A percentile compares a stretch with the other conserved stretches of the same genome.
Evolutionary conservation across 441 rosid species (phyloP).

Genomic region (Macaranga tanarius): DNA sequence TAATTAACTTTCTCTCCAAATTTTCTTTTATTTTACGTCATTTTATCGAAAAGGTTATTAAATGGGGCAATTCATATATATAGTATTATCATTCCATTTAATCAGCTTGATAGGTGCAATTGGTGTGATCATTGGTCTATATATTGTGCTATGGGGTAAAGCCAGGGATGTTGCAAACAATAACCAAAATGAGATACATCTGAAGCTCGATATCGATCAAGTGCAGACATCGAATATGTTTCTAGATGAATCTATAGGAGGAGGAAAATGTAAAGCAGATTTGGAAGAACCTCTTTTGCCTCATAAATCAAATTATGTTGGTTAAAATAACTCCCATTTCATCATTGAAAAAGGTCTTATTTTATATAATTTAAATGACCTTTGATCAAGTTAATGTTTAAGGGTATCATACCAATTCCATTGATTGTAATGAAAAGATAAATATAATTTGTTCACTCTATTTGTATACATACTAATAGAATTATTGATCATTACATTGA

Average conservation of each 20-base stretch:
- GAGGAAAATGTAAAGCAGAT: conserved; percentile 12
- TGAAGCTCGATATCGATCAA: conserved; percentile 30
- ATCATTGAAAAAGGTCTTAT: too few relatives aligned
- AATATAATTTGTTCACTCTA: too few relatives aligned
- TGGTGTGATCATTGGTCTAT: conserved; percentile 62
- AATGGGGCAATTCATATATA: not conserved
- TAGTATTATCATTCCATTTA: not conserved
- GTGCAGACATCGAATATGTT: conserved; percentile 8
- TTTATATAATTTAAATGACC: too few relatives aligned
- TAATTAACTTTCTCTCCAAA: not conserved
- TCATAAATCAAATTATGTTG: conserved; percentile 3
- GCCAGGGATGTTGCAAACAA: conserved; percentile 38
- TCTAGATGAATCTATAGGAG: conserved; percentile 20
- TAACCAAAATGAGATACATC: conserved; percentile 19
- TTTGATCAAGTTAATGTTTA: too few relatives aligned
- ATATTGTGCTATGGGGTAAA: conserved; percentile 76
- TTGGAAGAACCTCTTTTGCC: conserved; percentile 43
- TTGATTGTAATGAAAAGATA: too few relatives aligned
- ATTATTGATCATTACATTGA: too few relatives aligned
- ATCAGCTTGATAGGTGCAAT: conserved; percentile 59
- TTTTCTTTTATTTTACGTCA: not conserved
- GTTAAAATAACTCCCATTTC: too few relatives aligned
- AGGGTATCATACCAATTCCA: too few relatives aligned
- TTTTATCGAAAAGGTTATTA: too few relatives aligned
- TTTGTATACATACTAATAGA: too few relatives aligned